Percentiles rank a stretch among this genome's conserved stretches.
Evolutionary conservation across 2,329 filamentous ascomycete genomes (phyloP).

Genomic region (Chaetomiaceae sp.): DNA sequence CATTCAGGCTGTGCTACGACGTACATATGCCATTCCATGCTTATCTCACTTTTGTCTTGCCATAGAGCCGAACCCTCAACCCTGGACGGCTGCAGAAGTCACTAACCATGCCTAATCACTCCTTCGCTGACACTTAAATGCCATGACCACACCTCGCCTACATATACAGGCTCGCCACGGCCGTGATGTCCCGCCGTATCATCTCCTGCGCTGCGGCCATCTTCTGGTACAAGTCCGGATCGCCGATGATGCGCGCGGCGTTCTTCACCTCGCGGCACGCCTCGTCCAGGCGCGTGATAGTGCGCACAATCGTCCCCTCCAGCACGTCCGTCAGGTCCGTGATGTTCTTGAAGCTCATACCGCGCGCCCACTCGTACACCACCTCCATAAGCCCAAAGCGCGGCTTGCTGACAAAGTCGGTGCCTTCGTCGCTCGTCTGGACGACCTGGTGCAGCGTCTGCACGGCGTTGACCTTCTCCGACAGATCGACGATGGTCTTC

Average conservation of each 20-base stretch:
- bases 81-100: no score
- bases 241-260: constrained; percentile 88
- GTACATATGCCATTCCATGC: background rate
- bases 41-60: background rate
- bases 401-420: constrained; percentile 81
- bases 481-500: constrained; percentile 80
- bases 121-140: no score
- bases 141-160: constrained; percentile 36
- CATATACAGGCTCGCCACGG: constrained; percentile 84
- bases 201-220: constrained; percentile 97
- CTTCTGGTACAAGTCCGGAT: constrained; percentile 87
- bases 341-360: constrained; percentile 98
- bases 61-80: no score
- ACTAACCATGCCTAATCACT: no score
- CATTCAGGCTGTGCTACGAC: background rate
- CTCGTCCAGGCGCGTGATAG: constrained; percentile 90
- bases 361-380: constrained; percentile 95
- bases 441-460: constrained; percentile 92
- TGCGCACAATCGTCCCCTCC: constrained; percentile 93
- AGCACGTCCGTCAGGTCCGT: constrained; percentile 93
- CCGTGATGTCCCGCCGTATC: constrained; percentile 93
- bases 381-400: constrained; percentile 95
- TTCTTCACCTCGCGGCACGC: constrained; percentile 97
- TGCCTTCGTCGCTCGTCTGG: constrained; percentile 79
- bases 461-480: constrained; percentile 84